Conservation (phyloP, 2,329 filamentous ascomycete species). For the Ascochyta rabiei region DNA sequence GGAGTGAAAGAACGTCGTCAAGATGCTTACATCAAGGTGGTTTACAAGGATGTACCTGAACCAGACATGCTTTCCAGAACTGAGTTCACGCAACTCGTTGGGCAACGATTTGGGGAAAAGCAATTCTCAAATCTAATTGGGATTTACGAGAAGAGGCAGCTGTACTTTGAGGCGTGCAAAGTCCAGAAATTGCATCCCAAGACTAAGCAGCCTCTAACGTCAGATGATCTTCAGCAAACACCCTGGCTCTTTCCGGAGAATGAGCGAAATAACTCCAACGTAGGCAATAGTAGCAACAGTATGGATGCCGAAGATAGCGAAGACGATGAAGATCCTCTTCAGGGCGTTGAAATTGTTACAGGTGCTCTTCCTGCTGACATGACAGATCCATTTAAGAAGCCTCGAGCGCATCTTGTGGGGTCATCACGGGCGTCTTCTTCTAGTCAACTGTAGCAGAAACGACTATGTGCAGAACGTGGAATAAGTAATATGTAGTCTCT, state of each 20-base stretch:
- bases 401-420: no score
- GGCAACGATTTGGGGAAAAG: neutral
- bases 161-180: neutral
- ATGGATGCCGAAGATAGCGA: neutral
- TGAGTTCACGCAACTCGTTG: neutral
- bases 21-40: neutral
- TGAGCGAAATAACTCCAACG: neutral
- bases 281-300: neutral
- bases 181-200: neutral
- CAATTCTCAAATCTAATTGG: neutral
- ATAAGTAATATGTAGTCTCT: no score
- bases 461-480: no score
- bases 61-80: neutral
- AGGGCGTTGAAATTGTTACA: neutral
- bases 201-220: neutral
- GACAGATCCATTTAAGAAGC: neutral
- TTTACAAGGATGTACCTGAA: neutral
- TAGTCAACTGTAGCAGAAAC: no score
- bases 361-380: neutral
- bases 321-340: neutral
- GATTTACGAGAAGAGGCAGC: neutral
- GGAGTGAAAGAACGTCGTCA: neutral
- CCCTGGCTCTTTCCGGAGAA: neutral
- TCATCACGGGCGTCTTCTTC: no score
- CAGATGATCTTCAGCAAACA: neutral